A percentile compares a stretch with the other conserved stretches of the same genome.
Conservation (phyloP, 106 monocot genomes). For the Platanthera guangdongensis region DNA sequence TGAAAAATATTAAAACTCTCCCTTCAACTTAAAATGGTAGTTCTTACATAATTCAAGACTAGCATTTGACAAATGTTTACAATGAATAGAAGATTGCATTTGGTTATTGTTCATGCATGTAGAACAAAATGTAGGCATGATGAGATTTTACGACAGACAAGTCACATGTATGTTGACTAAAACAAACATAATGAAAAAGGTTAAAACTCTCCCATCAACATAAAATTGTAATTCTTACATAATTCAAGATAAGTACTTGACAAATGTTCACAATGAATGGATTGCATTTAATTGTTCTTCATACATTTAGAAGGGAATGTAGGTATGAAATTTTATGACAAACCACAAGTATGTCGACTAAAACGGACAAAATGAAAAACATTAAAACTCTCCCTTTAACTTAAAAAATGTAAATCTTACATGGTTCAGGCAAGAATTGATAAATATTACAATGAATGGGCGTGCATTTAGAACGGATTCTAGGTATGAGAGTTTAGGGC, state of each 20-base stretch:
- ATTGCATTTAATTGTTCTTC: background rate
- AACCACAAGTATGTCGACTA: too few species aligned
- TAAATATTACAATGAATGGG: too few species aligned
- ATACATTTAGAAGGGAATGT: background rate
- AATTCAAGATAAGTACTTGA: background rate
- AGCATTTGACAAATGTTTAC: background rate
- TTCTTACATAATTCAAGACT: background rate
- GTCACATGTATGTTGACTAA: too few species aligned
- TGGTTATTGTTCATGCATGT: background rate
- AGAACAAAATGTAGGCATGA: background rate
- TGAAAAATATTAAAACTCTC: background rate
- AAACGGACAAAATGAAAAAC: too few species aligned
- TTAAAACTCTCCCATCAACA: background rate
- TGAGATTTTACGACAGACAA: too few species aligned
- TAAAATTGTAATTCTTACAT: constrained; percentile 2
- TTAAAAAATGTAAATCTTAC: too few species aligned
- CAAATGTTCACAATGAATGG: background rate
- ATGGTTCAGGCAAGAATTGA: too few species aligned
- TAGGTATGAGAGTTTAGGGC: background rate
- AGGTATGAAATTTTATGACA: background rate
- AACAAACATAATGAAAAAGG: background rate
- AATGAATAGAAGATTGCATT: background rate
- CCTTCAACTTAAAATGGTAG: background rate
- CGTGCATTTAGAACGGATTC: background rate
- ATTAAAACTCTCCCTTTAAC: too few species aligned